Base-by-base conservation (phyloP, 192 early-diverging fungal species). In the Umbelopsis ramanniana region DNA sequence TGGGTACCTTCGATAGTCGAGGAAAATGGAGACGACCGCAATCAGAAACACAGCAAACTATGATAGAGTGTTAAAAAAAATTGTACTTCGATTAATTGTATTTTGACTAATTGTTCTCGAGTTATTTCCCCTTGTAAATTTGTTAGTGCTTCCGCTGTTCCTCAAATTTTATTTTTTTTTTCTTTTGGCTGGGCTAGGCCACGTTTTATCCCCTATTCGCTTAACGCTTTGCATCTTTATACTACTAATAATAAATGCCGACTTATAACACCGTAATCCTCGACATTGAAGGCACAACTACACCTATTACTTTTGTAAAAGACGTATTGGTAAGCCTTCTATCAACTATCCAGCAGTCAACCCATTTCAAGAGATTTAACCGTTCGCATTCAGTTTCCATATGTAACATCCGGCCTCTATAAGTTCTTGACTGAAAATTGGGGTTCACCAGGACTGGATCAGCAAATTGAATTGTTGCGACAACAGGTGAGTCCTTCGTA, bases 201-300 rank as follows among this genome's bases (percentile, higher is more conserved):
- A 43, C 23, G 53, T 54, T 24, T 29, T 26, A 26, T 54, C 53
- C 14, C 10, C 23, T 22, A 23, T 24, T 22, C 11, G 12, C 12
- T 24, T 26, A 54, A 9, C n/a, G 1, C 53, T 54, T 29, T 17
- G 15, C 57, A 35, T 7, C 17, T 33, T 0, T 29, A 63, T 15
- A 63, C 11, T 14, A 6, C 57, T 19, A 63, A 29, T 63, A 63
- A 63, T 63, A 63, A 63, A 29, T 63, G 4, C 21, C 57, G 4
- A 23, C 54, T 19, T 93, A 89, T 70, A 76, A 82, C 52, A 81
- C 74, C 23, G 86, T 92, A 35, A 70, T 97, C 55, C 81, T 94
- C n/a, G 95, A 97, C 75, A 93, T 97, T 73, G 95, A 98, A 79
- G 96, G 97, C 19, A 99, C 97, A 2, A 98, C 95, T 7, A 97